Base-by-base conservation (phyloP, 1,284 basidiomycete species). In the Puccinia brachypodii region DNA sequence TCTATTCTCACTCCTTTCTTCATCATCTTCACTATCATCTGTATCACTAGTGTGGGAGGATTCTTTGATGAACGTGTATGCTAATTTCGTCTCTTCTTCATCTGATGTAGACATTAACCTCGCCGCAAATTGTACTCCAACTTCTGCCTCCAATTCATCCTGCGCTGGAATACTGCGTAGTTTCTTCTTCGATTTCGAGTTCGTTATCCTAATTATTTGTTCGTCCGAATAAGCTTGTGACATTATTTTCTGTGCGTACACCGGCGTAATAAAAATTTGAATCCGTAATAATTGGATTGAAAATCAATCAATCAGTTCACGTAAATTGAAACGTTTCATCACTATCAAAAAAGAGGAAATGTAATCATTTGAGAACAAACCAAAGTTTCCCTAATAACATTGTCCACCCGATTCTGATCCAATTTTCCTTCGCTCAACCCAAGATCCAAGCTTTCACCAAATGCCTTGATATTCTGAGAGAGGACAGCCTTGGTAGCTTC, bases 61-160 rank as follows among this genome's bases (percentile, higher is more conserved):
- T 64, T 80, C 50, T 40, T 53, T 80, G 33, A 80, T 72, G 53
- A 80, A 80, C 56, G 68, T 64, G 28, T 80, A 80, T 0, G 78
- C 78, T 64, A 40, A 19, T 38, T 50, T 72, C 28, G 78, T 73
- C 50, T 80, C 56, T 64, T 80, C 78, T 47, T 73, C 69, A 47
- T 72, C 71, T 50, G 78, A 81, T 22, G 53, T 73, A 2, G 69
- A 53, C 78, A 81, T 81, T 33, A 81, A 81, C 58, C 60, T 72
- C n/a, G 78, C 78, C 40, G 69, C 78, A 42, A 81, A 81, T 16
- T 71, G 53, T 11, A 74, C 69, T 22, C 78, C 78, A 1, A 81
- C 78, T 42, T 81, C 78, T 1, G 68, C 53, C 58, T 81, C 78
- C 3, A 81, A 40, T 66, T 81, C 78, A 64, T 81, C 78, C 47